These are phyloP conservation scores for Boletellus sp. DNA, from an alignment of 768 basidiomycete species.

Conservation along the genomic window DNA sequence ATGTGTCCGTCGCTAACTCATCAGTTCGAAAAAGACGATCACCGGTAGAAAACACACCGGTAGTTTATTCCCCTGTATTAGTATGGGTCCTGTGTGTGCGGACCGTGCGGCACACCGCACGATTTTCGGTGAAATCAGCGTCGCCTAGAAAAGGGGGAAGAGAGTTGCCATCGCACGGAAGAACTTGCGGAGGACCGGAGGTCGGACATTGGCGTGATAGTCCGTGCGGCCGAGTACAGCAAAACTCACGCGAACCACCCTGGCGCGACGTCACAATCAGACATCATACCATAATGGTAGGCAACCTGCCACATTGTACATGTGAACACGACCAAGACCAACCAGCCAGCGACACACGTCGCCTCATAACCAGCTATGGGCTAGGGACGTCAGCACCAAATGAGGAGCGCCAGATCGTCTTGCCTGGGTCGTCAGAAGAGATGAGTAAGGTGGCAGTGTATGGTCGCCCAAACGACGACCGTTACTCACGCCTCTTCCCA, in stretches of 20 bases:
- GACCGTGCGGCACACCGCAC: not conserved
- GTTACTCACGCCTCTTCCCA: slow-evolving; percentile 3
- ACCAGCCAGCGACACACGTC: not conserved
- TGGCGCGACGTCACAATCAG: not conserved
- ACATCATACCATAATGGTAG: not conserved
- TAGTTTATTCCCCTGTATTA: not conserved
- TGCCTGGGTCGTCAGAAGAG: not conserved
- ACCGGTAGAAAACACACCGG: not conserved
- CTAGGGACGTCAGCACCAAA: not conserved
- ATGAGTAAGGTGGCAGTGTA: not conserved
- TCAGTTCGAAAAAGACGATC: not conserved
- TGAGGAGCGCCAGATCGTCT: not conserved
- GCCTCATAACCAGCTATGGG: not conserved
- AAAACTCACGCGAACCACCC: slow-evolving; percentile 7
- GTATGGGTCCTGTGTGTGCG: too few species aligned
- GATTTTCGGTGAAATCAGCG: not conserved
- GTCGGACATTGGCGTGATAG: not conserved
- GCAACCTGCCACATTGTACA: not conserved
- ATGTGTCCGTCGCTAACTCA: not conserved
- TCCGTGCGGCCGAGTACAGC: not conserved
- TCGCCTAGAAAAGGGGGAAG: not conserved
- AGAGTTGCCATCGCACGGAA: not conserved
- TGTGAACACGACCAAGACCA: not conserved
- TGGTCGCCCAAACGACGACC: not conserved
- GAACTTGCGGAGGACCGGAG: not conserved